These are phyloP conservation scores for Panicum virgatum DNA, from an alignment of 202 grass and related monocot species.

Conservation along the genomic window DNA sequence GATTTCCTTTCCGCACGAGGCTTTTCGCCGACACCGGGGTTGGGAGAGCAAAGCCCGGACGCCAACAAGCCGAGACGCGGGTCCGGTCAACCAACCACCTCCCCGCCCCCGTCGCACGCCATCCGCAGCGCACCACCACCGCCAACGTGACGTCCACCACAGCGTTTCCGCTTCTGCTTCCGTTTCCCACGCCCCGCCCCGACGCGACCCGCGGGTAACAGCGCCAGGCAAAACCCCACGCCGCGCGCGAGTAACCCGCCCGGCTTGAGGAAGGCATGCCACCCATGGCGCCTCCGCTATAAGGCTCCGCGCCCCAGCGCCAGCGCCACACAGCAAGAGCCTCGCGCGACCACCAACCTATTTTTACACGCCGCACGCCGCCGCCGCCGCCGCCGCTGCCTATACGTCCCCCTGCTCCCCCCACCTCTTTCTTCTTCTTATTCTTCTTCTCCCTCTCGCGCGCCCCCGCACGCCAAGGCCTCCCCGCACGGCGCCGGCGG, in stretches of 20 bases:
- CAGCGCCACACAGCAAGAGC: conserved; percentile 4
- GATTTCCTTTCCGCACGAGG: too few species aligned
- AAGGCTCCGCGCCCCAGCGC: not conserved
- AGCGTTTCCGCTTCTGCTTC: not conserved
- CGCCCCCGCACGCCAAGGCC: not conserved
- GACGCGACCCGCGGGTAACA: not conserved
- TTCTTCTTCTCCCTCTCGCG: too few species aligned
- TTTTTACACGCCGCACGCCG: not conserved
- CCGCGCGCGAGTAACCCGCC: not conserved
- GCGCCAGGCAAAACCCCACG: not conserved
- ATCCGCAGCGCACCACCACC: not conserved
- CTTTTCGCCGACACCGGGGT: too few species aligned
- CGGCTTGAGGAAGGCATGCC: not conserved
- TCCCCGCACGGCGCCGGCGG: not conserved
- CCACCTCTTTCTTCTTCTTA: not conserved
- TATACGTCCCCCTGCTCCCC: not conserved
- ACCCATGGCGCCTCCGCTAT: conserved; percentile 30
- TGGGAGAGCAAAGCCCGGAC: not conserved
- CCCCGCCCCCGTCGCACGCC: not conserved
- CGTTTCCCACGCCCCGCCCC: not conserved
- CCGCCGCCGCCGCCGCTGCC: not conserved
- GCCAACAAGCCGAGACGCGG: not conserved
- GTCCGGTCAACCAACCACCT: conserved; percentile 18
- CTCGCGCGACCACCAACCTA: conserved; percentile 3
- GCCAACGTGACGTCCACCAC: conserved; percentile 37